phyloP scores from a whole-genome alignment of 257 asterid species.

The Euphrasia confusa region DNA sequence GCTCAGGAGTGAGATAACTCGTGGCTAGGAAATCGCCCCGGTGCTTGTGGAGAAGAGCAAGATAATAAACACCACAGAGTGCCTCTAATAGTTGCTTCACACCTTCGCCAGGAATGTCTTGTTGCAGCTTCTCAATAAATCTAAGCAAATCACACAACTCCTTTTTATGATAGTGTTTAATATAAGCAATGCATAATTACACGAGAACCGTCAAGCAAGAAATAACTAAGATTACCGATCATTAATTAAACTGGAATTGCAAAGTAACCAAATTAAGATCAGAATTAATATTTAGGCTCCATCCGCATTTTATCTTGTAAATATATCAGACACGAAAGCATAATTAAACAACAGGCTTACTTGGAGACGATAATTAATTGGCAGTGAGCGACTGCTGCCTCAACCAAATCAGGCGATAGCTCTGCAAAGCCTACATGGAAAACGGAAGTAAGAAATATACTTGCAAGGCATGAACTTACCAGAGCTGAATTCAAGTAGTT shows the following conservation, averaged over 20 bases:
- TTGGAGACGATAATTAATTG: conserved; percentile 91
- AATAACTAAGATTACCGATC: background rate
- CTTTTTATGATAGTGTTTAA: too few relatives aligned
- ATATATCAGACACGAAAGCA: background rate
- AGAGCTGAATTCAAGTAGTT: conserved; percentile 16
- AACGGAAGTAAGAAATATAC: conserved; percentile 9
- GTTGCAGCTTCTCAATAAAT: conserved; percentile 73
- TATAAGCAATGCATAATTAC: background rate
- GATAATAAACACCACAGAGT: conserved; percentile 71
- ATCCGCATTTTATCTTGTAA: background rate
- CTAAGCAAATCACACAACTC: conserved; percentile 26
- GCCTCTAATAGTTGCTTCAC: conserved; percentile 74
- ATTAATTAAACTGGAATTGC: too few relatives aligned
- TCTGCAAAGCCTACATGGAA: conserved; percentile 72
- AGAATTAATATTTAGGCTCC: too few relatives aligned
- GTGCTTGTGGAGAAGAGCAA: conserved; percentile 79
- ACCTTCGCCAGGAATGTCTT: conserved; percentile 75
- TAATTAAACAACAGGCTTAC: conserved; percentile 40
- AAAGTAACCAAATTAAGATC: too few relatives aligned
- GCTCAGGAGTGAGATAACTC: conserved; percentile 71
- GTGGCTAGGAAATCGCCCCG: conserved; percentile 89
- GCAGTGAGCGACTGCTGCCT: conserved; percentile 94
- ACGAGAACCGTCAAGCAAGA: background rate
- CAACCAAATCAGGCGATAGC: conserved; percentile 87
- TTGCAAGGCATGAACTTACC: background rate